Evolutionary conservation across 768 basidiomycete genomes (phyloP).

Genomic region (Lactifluus piperatus): DNA sequence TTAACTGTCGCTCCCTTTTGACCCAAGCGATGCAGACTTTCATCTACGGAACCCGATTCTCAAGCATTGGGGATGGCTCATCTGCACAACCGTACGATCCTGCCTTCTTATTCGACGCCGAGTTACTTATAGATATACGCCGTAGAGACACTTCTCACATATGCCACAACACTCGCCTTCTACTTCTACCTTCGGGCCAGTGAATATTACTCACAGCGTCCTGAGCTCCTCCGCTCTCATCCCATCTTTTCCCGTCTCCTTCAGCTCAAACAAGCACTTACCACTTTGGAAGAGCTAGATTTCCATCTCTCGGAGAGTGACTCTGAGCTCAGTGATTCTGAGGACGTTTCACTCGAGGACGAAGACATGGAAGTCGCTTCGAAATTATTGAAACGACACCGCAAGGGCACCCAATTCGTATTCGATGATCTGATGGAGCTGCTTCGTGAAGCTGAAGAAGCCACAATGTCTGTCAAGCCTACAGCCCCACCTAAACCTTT

Average conservation of each 20-base stretch:
- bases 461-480: conserved; percentile 3
- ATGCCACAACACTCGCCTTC: conserved; percentile 84
- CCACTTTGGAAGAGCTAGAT: conserved; percentile 79
- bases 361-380: conserved; percentile 40
- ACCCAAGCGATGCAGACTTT: conserved; percentile 33
- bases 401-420: conserved; percentile 4
- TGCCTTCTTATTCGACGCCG: not conserved
- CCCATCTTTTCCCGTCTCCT: conserved; percentile 72
- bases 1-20: not conserved
- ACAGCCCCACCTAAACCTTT: conserved; percentile 20
- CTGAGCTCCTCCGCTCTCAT: conserved; percentile 53
- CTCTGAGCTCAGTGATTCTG: conserved; percentile 36
- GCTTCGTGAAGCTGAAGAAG: conserved; percentile 20
- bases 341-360: conserved; percentile 34
- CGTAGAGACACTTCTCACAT: conserved; percentile 82
- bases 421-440: conserved; percentile 15
- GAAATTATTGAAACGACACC: conserved; percentile 11
- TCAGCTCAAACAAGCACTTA: conserved; percentile 72
- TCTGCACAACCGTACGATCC: conserved; percentile 76
- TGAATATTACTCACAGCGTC: conserved; percentile 52
- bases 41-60: conserved; percentile 40
- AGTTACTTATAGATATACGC: not conserved
- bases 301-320: conserved; percentile 42
- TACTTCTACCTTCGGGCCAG: conserved; percentile 81
- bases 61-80: conserved; percentile 64